Conservation (phyloP, 169 alveolate species). For the Cryptosporidium ryanae region DNA sequence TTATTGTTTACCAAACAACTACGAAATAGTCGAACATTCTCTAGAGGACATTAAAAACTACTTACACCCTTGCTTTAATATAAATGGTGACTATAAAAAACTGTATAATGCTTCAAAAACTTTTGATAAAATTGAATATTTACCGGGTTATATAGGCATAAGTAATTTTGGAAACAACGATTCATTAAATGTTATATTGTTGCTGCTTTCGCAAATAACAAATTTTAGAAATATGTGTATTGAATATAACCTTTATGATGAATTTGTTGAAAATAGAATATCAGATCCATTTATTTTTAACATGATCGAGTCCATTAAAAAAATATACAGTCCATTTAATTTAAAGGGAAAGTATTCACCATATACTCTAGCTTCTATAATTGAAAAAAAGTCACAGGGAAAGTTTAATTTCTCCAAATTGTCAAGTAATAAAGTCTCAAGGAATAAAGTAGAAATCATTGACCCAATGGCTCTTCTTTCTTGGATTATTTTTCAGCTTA, state of each 20-base stretch:
- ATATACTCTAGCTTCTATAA: conserved; percentile 75
- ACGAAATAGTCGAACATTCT: conserved; percentile 95
- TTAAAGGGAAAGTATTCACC: conserved; percentile 92
- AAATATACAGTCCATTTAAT: conserved; percentile 96
- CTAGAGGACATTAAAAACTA: conserved; percentile 92
- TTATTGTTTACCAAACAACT: conserved; percentile 97
- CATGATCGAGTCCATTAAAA: conserved; percentile 92
- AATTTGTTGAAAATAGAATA: conserved; percentile 74
- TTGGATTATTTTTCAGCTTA: conserved; percentile 38
- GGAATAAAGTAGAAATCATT: neutral
- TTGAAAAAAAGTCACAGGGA: conserved; percentile 79
- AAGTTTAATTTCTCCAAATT: conserved; percentile 27
- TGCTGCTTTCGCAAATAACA: conserved; percentile 82
- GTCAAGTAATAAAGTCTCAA: neutral
- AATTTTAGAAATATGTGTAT: conserved; percentile 83
- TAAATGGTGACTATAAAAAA: conserved; percentile 81
- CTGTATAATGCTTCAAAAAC: conserved; percentile 80
- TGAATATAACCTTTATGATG: conserved; percentile 75
- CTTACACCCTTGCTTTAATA: conserved; percentile 69
- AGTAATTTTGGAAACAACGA: conserved; percentile 95
- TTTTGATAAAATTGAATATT: conserved; percentile 94
- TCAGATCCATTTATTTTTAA: conserved; percentile 90
- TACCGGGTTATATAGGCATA: conserved; percentile 96
- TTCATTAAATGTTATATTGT: conserved; percentile 94
- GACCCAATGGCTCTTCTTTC: conserved; percentile 73